Base-by-base conservation (phyloP, 2,329 filamentous ascomycete genomes). In the Mycosphaerelloides madeirae region DNA sequence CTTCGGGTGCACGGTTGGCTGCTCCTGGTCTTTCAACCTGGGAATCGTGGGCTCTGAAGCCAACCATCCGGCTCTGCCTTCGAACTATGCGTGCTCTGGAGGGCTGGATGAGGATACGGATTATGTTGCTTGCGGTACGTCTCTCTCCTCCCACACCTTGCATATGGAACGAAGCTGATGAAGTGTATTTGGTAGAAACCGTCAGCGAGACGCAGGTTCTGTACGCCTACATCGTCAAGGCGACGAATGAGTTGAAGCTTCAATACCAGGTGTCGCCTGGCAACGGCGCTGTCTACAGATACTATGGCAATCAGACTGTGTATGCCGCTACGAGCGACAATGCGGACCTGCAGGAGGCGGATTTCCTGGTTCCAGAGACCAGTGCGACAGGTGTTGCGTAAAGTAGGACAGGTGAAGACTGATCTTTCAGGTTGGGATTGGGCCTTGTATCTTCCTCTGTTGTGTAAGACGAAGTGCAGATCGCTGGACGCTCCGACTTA, bases 1-100 rank as follows among this genome's bases (percentile, higher is more conserved):
- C 49, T 59, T 48, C 46, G 55, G 56, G 43, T 59, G 56, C 46
- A 51, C 53, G n/a, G 37, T 15, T 31, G 46, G 46, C 45, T 59
- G 56, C 49, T 12, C 39, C 50, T 59, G 44, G 41, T 43, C 28
- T 38, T 56, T 59, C 51, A 44, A 55, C 38, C 46, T 57, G 9
- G 20, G 41, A 13, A 42, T 56, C 40, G 31, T 35, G 8, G 52
- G 52, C 31, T 32, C 29, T 5, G 31, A 32, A 14, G 15, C 38
- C 20, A 47, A 54, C 46, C 46, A 55, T 44, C 54, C 54, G 2
- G 38, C 44, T 18, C 31, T 54, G 25, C 31, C 34, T 13, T 46
- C 29, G n/a, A 35, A 44, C 13, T 49, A 44, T n/a, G 28, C 48
- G n/a, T 59, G 56, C 47, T 31, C 31, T 2, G 56, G 56, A n/a